Base-by-base conservation (phyloP, 768 basidiomycete species). In the Agrocybe chaxingu region DNA sequence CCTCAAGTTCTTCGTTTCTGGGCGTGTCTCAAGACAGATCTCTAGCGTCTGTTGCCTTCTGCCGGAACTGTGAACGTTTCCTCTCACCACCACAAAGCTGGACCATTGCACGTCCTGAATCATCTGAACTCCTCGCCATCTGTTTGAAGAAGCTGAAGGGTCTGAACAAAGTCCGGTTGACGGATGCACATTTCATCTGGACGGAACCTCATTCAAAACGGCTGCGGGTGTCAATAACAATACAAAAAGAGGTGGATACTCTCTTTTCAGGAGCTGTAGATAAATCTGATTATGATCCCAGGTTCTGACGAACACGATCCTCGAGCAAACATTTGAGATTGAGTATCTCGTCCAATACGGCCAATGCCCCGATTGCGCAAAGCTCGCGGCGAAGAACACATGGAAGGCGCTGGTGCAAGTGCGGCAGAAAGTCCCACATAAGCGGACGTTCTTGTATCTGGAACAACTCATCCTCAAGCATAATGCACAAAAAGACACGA, bases 101-200 rank as follows among this genome's bases (percentile, higher is more conserved):
- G 97, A 79, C 83, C 3, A 77, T 85, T 42, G 92, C 89, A 18
- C 82, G 81, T 50, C 91, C 89, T 0, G 97, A 99, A 73, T 96
- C 92, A 0, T 73, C 96, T 46, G 95, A 98, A 63, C 77, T 99
- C 19, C 79, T 99, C 31, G 90, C 96, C 3, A 85, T 98, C 50
- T 98, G 97, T 67, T 71, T 99, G 51, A 92, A 90, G 66, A 96
- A 95, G 67, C 82, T 98, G 60, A 96, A 95, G 64, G 94, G 94
- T 2, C 75, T 98, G 18, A 87, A 84, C 60, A 95, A 92, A 75
- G 93, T 98, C 24, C 89, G 96, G 43, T 71, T 99, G 38, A 95
- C 97, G n/a, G 96, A 98, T 55, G 97, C 97, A 2, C 91, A 93
- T 56, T 98, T 98, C 67, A 92, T 98, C 62, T 99, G 97, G 97